Conservation (phyloP, 2,329 filamentous ascomycete genomes). For the Aspergillus ochraceoroseus region DNA sequence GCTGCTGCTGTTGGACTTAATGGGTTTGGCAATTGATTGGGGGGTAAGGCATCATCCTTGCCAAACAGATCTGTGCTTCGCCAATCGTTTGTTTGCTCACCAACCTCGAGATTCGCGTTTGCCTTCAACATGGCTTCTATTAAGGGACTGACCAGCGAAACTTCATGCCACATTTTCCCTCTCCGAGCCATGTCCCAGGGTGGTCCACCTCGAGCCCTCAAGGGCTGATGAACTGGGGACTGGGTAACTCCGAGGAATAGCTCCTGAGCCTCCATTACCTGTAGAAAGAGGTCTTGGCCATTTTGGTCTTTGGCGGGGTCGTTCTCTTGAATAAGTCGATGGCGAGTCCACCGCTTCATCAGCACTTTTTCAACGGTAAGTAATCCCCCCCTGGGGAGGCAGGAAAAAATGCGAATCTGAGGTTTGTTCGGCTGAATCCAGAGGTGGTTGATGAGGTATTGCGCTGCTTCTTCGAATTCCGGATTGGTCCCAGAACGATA, state of each 20-base stretch:
- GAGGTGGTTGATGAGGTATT: constrained; percentile 32
- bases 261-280: constrained; percentile 40
- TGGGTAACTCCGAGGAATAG: constrained; percentile 26
- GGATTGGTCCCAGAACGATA: constrained; percentile 22
- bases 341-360: constrained; percentile 34
- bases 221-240: constrained; percentile 20
- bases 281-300: constrained; percentile 30
- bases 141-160: constrained; percentile 34
- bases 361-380: constrained; percentile 32
- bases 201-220: constrained; percentile 27
- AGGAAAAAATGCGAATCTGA: constrained; percentile 29
- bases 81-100: constrained; percentile 34
- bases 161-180: constrained; percentile 39
- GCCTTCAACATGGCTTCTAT: constrained; percentile 34
- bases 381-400: constrained; percentile 21
- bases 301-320: constrained; percentile 4
- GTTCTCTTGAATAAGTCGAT: constrained; percentile 23
- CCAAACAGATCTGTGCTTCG: constrained; percentile 29
- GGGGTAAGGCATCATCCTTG: constrained; percentile 18
- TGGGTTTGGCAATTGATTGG: constrained; percentile 6
- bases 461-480: constrained; percentile 28
- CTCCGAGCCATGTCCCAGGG: constrained; percentile 30
- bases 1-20: constrained; percentile 21
- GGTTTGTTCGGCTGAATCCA: constrained; percentile 30
- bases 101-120: constrained; percentile 34